A percentile compares a stretch with the other conserved stretches of the same genome.
Conservation (phyloP, 192 early-diverging fungal species). For the Umbelopsis sp. region DNA sequence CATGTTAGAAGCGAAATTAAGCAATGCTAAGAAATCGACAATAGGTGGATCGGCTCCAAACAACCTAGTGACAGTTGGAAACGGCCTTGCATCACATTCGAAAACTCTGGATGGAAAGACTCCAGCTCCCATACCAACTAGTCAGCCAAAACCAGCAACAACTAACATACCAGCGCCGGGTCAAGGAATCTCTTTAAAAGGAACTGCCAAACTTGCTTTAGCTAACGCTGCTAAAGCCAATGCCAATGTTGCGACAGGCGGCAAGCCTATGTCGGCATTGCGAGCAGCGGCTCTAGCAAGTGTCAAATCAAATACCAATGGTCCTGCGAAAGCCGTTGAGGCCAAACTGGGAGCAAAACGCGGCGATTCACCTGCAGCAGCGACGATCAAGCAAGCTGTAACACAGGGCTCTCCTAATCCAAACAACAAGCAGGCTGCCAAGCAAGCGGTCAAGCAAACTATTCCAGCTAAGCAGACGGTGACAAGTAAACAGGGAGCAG, state of each 20-base stretch:
- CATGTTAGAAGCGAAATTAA: conserved; percentile 1
- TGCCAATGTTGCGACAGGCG: background rate
- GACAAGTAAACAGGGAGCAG: background rate
- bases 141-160: background rate
- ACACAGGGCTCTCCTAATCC: background rate
- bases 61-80: background rate
- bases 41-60: background rate
- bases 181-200: background rate
- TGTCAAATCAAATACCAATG: background rate
- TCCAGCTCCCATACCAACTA: background rate
- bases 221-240: background rate
- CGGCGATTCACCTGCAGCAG: no score
- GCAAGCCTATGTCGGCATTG: background rate
- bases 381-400: background rate
- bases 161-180: background rate
- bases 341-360: background rate
- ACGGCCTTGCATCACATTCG: background rate
- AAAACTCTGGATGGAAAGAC: background rate
- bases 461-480: background rate
- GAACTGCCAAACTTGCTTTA: background rate
- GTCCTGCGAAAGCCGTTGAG: background rate
- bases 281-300: conserved; percentile 4
- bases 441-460: background rate
- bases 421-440: background rate
- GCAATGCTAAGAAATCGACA: background rate